Evolutionary conservation across 805 yeast species (phyloP).

Genomic region (Candida tammaniensis): DNA sequence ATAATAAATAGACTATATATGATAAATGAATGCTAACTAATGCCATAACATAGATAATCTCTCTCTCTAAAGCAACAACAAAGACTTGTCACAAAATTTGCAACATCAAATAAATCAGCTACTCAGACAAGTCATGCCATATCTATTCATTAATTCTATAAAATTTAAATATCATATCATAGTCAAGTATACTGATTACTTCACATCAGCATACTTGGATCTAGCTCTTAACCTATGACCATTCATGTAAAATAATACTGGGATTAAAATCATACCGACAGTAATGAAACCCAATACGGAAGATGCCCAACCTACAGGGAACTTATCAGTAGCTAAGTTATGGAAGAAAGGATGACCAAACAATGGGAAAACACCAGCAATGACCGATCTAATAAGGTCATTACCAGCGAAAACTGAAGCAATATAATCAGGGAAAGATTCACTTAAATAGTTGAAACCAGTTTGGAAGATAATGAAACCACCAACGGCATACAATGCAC

Average conservation of each 20-base stretch:
- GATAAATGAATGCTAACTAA: too few species aligned
- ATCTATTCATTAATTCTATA: too few species aligned
- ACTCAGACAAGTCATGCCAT: too few species aligned
- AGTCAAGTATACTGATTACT: too few species aligned
- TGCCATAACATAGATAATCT: too few species aligned
- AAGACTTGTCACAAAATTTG: too few species aligned
- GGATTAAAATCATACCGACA: conserved; percentile 44
- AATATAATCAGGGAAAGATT: conserved; percentile 46
- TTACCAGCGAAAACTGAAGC: conserved; percentile 64
- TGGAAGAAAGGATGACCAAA: conserved; percentile 61
- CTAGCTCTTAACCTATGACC: conserved; percentile 42
- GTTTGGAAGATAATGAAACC: conserved; percentile 51
- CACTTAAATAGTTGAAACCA: conserved; percentile 47
- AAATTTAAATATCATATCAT: too few species aligned
- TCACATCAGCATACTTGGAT: conserved; percentile 20
- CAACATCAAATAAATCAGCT: too few species aligned
- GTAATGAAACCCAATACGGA: conserved; percentile 45
- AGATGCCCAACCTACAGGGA: conserved; percentile 61
- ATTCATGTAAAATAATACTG: conserved; percentile 40
- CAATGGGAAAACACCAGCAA: conserved; percentile 62
- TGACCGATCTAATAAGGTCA: conserved; percentile 44
- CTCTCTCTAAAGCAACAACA: too few species aligned
- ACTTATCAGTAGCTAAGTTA: conserved; percentile 46
- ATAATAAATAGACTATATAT: too few species aligned
- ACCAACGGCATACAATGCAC: conserved; percentile 36